These are phyloP conservation scores for Fusarium verticillioides DNA, from an alignment of 2,329 filamentous ascomycete genomes.

Conservation along the genomic window DNA sequence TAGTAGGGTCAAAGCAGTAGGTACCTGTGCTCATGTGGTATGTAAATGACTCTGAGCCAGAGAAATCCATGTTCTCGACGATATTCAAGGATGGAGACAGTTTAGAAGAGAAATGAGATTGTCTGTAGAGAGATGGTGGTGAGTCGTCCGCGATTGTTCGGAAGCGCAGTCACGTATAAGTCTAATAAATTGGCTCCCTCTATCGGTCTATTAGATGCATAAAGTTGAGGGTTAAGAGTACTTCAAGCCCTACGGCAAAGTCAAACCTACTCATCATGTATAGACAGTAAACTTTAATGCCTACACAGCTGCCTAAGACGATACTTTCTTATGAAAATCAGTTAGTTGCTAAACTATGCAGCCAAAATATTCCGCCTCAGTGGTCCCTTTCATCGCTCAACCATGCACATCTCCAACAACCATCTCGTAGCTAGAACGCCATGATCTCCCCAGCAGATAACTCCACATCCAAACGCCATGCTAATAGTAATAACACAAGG, in stretches of 20 bases:
- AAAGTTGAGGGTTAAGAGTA: neutral
- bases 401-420: neutral
- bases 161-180: neutral
- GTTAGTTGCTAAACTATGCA: neutral
- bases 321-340: neutral
- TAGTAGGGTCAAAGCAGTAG: rapidly evolving
- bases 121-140: too few relatives aligned
- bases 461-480: conserved; percentile 3
- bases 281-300: neutral
- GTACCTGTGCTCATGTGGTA: neutral
- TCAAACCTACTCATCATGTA: neutral
- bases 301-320: neutral
- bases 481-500: neutral
- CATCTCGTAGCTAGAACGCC: neutral
- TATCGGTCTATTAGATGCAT: neutral
- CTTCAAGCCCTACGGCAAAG: neutral
- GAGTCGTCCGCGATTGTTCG: too few relatives aligned
- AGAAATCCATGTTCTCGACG: neutral
- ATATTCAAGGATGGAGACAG: neutral
- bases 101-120: too few relatives aligned
- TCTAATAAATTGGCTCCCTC: too few relatives aligned
- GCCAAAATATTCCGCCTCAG: neutral
- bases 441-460: neutral
- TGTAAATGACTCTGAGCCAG: too few relatives aligned
- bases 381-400: neutral